phyloP scores from a whole-genome alignment of 2,329 filamentous ascomycete genomes.

The Paracamarosporium sp. region DNA sequence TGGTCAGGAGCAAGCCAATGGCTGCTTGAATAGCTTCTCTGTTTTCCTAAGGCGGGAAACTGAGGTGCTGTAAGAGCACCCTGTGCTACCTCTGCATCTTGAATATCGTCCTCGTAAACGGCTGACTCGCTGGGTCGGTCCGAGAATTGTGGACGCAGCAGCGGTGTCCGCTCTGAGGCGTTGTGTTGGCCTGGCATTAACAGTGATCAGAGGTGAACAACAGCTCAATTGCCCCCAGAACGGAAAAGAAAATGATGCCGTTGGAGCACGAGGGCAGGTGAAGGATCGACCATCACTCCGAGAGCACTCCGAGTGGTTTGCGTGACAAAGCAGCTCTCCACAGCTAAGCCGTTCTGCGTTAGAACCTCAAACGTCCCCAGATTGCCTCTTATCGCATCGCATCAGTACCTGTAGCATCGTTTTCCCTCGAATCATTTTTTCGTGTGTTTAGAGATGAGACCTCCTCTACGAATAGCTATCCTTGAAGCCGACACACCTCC shows the following conservation, averaged over 20 bases:
- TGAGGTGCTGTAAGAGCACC: slow-evolving; percentile 29
- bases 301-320: not conserved
- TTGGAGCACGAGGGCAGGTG: not conserved
- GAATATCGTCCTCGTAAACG: slow-evolving; percentile 28
- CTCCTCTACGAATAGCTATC: slow-evolving; percentile 75
- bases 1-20: slow-evolving; percentile 30
- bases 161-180: slow-evolving; percentile 41
- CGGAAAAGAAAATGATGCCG: not conserved
- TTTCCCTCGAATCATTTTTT: not conserved
- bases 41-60: slow-evolving; percentile 31
- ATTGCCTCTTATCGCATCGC: slow-evolving; percentile 7
- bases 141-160: slow-evolving; percentile 27
- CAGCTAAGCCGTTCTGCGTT: slow-evolving; percentile 14
- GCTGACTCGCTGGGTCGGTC: slow-evolving; percentile 22
- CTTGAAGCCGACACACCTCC: slow-evolving; percentile 86
- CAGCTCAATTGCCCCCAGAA: not conserved
- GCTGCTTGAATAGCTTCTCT: slow-evolving; percentile 28
- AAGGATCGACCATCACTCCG: not conserved
- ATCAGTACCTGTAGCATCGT: not conserved
- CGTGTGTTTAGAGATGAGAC: slow-evolving; percentile 33
- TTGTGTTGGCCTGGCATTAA: slow-evolving; percentile 9
- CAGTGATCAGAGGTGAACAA: not conserved
- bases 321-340: slow-evolving; percentile 10
- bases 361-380: not conserved
- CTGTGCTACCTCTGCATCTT: slow-evolving; percentile 27